Base-by-base conservation (phyloP, 805 yeast species). In the Wickerhamiella cacticola region DNA sequence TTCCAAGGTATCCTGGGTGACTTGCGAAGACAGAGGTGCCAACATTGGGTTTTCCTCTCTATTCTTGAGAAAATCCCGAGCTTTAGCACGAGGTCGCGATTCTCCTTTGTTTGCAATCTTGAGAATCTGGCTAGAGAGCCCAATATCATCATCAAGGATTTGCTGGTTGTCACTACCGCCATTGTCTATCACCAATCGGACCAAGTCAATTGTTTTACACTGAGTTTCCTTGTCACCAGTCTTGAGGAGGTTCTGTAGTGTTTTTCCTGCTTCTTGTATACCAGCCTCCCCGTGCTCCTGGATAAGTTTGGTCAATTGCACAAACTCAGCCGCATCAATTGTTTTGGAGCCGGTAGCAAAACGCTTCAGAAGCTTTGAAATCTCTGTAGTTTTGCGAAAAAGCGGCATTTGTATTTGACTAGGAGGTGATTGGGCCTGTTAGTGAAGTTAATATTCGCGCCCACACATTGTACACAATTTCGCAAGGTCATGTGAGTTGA, bases 311-410 rank as follows among this genome's bases (percentile, higher is more conserved):
- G 33, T 43, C 24, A 43, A 33, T 23, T 43, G 46, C 24, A 43
- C 46, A 33, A 43, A 43, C 31, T 43, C 46, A 1, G 46, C 46
- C 15, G 39, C 46, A 34, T 43, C 46, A 15, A 43, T 24, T 10
- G 33, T 35, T 2, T 16, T 29, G 16, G 33, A 24, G 9, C 46
- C 46, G 9, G 23, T 43, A 13, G 40, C 39, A 18, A 43, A 43
- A 26, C 35, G 41, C 25, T 44, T 35, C 8, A 44, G 41, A 10
- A 44, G 47, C 35, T 25, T 26, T 21, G 47, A 23, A 26, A 44
- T 34, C 15, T 44, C 47, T 3, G 41, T 25, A 10, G 39, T 44
- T 16, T 44, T 35, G 3, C 24, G 25, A 24, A 44, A 44, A 7
- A 35, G 26, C 9, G 34, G 41, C 47, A 44, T 44, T 10, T 9